Percentiles rank a stretch among this genome's conserved stretches.
Evolutionary conservation across 768 basidiomycete species (phyloP).

Genomic region (Auricularia cornea): DNA sequence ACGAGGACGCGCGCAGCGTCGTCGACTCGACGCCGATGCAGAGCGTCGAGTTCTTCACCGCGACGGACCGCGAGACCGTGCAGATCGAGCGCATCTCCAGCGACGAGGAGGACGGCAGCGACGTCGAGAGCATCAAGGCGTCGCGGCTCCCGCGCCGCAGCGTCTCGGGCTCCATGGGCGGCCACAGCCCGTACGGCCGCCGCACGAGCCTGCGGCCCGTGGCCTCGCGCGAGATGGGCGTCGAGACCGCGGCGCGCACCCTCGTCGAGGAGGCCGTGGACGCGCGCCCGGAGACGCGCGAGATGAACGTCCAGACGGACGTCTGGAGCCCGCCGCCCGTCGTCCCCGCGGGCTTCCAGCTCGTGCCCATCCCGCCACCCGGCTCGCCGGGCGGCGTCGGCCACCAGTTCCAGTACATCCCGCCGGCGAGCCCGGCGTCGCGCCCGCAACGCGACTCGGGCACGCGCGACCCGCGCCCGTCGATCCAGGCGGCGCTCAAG

Average conservation of each 20-base stretch:
- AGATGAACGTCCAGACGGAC: constrained; percentile 77
- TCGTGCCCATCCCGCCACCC: constrained; percentile 25
- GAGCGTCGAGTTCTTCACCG: constrained; percentile 6
- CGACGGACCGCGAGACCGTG: constrained; percentile 9
- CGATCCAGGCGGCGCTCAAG: constrained; percentile 63
- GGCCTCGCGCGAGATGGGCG: constrained; percentile 18
- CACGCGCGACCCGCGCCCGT: constrained; percentile 54
- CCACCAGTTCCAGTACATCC: constrained; percentile 62
- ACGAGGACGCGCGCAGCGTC: constrained; percentile 53
- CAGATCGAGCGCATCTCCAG: constrained; percentile 4
- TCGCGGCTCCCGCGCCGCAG: constrained; percentile 35
- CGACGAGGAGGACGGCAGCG: constrained; percentile 37
- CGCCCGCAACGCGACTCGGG: constrained; percentile 10
- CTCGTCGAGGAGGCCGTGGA: constrained; percentile 5
- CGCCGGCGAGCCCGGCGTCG: constrained; percentile 34
- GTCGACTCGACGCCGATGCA: constrained; percentile 3
- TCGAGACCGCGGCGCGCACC: neutral
- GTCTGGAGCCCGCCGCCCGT: constrained; percentile 46
- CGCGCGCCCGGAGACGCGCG: constrained; percentile 46
- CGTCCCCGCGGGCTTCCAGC: constrained; percentile 16
- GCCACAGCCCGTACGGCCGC: constrained; percentile 14
- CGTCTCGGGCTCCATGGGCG: constrained; percentile 14
- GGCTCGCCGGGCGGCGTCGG: constrained; percentile 25
- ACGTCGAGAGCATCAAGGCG: constrained; percentile 66
- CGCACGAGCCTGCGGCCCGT: constrained; percentile 16